A percentile compares a stretch with the other conserved stretches of the same genome.
Evolutionary conservation across 768 basidiomycete species (phyloP).

Genomic region (Sporobolomyces phaffii): DNA sequence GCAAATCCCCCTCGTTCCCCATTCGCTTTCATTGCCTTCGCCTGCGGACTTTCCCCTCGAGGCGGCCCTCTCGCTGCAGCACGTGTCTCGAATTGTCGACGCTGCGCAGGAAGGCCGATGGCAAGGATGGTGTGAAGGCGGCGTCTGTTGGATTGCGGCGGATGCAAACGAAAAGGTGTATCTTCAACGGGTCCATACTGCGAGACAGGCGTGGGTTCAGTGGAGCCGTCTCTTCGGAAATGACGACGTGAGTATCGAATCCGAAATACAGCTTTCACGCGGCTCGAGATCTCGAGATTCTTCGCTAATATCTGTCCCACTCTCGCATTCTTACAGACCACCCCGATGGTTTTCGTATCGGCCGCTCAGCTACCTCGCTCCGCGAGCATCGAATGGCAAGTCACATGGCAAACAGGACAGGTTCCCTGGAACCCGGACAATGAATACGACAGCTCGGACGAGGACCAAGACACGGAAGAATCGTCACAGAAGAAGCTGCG

Average conservation of each 20-base stretch:
- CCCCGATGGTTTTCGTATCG: constrained; percentile 43
- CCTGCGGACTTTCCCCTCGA: constrained; percentile 56
- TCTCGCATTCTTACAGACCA: no score
- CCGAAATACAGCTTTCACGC: no score
- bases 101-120: constrained; percentile 61
- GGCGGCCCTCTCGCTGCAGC: constrained; percentile 70
- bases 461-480: no score
- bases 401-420: constrained; percentile 39
- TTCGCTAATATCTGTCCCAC: no score
- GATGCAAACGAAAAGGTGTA: constrained; percentile 11
- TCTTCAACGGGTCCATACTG: background rate
- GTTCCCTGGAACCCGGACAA: constrained; percentile 13
- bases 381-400: constrained; percentile 49
- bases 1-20: constrained; percentile 84
- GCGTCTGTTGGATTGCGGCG: constrained; percentile 62
- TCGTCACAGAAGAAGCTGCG: no score
- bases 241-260: no score
- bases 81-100: constrained; percentile 62
- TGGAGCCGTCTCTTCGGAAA: no score
- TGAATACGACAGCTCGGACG: constrained; percentile 20
- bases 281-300: background rate
- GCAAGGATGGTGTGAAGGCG: constrained; percentile 59
- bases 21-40: constrained; percentile 61
- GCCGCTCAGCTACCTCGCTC: constrained; percentile 46
- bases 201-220: background rate